Base-by-base conservation (phyloP, 352 stramenopile genomes). In the Phytopythium delawarense region DNA sequence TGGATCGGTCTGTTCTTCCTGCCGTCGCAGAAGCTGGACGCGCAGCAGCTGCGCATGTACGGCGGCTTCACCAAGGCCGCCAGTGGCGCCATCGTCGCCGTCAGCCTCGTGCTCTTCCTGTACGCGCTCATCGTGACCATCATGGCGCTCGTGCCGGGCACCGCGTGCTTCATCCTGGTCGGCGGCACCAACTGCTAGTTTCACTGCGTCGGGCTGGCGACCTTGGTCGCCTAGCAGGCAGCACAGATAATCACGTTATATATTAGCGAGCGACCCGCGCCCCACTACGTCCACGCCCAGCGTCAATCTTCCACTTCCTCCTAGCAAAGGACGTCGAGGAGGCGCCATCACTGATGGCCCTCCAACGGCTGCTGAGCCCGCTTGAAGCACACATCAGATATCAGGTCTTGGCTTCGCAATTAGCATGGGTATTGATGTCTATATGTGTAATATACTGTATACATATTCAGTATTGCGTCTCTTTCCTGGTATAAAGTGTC, bases 11-110 rank as follows among this genome's bases (percentile, higher is more conserved):
- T 90, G n/a, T 81, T 78, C 54, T 78, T 83, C 65, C 66, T 88
- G n/a, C 81, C 81, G 7, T 73, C 72, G 11, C 82, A 91, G 62
- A 91, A 91, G 64, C 72, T 88, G 1, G 82, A 89, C 45, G 76
- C 79, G 16, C 79, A 91, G 69, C 80, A 88, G 54, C 57, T 88
- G 34, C 82, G 76, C 32, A 84, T 82, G 68, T 89, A 87, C 57
- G 80, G 80, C 18, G 80, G 82, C 25, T 91, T 86, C 58, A 89
- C 78, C 25, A 75, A 78, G 56, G 57, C 42, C 46, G 73, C 70
- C 15, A 71, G 73, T 57, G 61, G 59, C 2, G 67, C 23, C 15
- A 74, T 78, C 46, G 50, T 76, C 28, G 60, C 52, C 28, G 66
- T 74, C 39, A 74, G 67, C 40, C 52, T 76, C 20, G 67, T 66